Percentiles rank a stretch among this genome's conserved stretches.
phyloP scores from a whole-genome alignment of 1,284 basidiomycete genomes.

The Ustilago trichophora region DNA sequence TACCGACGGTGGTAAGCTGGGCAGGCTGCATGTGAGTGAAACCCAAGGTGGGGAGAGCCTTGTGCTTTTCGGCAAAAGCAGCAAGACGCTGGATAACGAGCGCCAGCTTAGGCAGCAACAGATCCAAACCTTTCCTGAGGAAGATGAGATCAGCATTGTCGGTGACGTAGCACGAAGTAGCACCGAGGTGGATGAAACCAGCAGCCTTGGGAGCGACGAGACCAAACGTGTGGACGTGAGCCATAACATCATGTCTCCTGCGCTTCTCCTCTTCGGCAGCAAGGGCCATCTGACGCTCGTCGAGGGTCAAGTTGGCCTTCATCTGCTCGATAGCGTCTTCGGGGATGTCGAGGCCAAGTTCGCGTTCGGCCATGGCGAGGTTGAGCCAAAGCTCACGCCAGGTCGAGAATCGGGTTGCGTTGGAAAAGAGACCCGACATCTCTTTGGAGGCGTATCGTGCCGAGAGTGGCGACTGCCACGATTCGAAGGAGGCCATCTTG shows the following conservation, averaged over 20 bases:
- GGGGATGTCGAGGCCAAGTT: conserved; percentile 88
- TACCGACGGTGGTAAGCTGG: conserved; percentile 98
- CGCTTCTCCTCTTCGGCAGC: conserved; percentile 96
- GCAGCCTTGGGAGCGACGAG: conserved; percentile 92
- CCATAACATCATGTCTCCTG: conserved; percentile 98
- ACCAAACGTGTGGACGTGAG: conserved; percentile 97
- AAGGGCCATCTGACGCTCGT: conserved; percentile 87
- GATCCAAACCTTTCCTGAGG: conserved; percentile 83
- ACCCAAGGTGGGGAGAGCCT: conserved; percentile 73
- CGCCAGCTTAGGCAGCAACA: conserved; percentile 86
- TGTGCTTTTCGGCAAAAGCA: conserved; percentile 74
- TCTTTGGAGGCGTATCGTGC: conserved; percentile 96
- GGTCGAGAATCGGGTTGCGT: conserved; percentile 90
- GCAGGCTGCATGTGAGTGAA: conserved; percentile 99
- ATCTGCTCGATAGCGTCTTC: conserved; percentile 94
- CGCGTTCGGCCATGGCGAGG: conserved; percentile 94
- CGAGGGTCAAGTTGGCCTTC: conserved; percentile 84
- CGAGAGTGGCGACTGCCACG: conserved; percentile 64
- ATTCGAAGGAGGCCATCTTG: conserved; percentile 49
- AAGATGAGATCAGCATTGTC: conserved; percentile 93
- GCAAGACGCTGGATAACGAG: conserved; percentile 88
- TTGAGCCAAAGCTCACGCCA: conserved; percentile 97
- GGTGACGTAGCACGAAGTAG: conserved; percentile 98
- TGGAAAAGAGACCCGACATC: conserved; percentile 95
- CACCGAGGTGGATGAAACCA: conserved; percentile 95